Evolutionary conservation across 2,329 filamentous ascomycete genomes (phyloP).

Genomic region (Fusarium poae): DNA sequence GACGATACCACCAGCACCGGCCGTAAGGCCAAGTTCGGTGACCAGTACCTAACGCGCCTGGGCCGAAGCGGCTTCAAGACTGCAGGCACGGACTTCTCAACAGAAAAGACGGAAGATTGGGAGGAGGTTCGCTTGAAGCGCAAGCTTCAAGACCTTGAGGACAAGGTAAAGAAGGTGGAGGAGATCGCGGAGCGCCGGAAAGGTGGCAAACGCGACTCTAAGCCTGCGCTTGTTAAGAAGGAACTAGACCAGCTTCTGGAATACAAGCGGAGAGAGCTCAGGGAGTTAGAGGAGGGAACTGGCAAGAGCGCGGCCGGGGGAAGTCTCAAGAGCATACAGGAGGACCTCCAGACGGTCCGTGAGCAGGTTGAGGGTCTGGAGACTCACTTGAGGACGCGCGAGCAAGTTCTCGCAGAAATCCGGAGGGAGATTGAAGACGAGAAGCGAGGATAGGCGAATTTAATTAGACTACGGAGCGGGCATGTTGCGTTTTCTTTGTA

Average conservation of each 20-base stretch:
- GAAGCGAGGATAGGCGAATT: conserved; percentile 68
- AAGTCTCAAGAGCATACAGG: conserved; percentile 79
- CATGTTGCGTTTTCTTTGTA: conserved; percentile 43
- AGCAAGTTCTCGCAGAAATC: conserved; percentile 81
- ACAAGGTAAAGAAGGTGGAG: conserved; percentile 87
- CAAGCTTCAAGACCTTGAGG: conserved; percentile 88
- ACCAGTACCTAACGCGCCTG: conserved; percentile 92
- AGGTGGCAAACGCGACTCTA: conserved; percentile 77
- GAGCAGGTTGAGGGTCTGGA: conserved; percentile 95
- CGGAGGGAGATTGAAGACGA: conserved; percentile 88
- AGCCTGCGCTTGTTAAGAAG: conserved; percentile 91
- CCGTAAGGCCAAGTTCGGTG: conserved; percentile 96
- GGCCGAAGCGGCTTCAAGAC: conserved; percentile 86
- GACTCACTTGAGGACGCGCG: conserved; percentile 80
- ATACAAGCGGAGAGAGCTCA: conserved; percentile 87
- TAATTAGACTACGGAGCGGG: conserved; percentile 27
- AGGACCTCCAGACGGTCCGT: conserved; percentile 89
- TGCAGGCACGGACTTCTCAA: conserved; percentile 89
- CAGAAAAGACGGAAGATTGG: conserved; percentile 92
- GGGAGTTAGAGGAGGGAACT: conserved; percentile 79
- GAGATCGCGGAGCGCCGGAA: conserved; percentile 74
- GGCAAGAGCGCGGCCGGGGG: conserved; percentile 77
- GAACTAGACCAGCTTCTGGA: conserved; percentile 95
- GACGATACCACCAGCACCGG: conserved; percentile 87
- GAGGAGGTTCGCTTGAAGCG: conserved; percentile 96